Evolutionary conservation across 2,329 filamentous ascomycete genomes (phyloP), one percentile per base, ranked within the genome.

Genomic region (Pyrenochaeta sp.): DNA sequence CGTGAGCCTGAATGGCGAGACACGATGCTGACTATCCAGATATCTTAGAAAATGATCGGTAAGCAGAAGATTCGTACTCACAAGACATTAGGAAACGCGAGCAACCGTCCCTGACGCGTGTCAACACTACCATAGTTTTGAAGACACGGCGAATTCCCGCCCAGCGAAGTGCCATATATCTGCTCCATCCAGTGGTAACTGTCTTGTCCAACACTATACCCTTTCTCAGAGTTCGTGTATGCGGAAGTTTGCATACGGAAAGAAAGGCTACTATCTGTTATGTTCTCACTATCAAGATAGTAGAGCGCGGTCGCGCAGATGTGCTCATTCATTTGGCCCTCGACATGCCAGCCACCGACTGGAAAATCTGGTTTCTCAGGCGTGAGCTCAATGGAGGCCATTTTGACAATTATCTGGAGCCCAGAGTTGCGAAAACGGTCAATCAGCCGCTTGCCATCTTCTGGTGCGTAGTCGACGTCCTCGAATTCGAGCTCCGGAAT

Each of bases 221-320:
- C 18, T 3, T 27, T 2, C 12, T 53, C 51, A 29, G 59, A 44
- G 0, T 54, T 40, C 1, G 63, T 6, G 37, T 56, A 39, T 3
- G 27, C 30, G 2, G 49, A 45, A 3, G 58, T 60, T 36, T 60
- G 54, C 63, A 66, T 67, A 14, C 64, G 62, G 27, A 69, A 67
- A 0, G 59, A 59, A 7, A 69, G 59, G 18, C 40, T 59, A 23
- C 54, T 62, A 5, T 45, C 77, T 0, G 82, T 82, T 45, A 89
- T 82, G 67, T 90, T 90, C 0, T 86, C 80, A 40, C 69, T 75
- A 54, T 87, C 83, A 60, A 85, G 85, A 68, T 87, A 87, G 71
- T 86, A 87, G 15, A 90, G 74, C 0, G 86, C 83, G 0, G 85
- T 86, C 0, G 85, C 85, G 58, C 81, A 82, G 32, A 90, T 88